Evolutionary conservation across 2,329 filamentous ascomycete species (phyloP).

Genomic region (Cercospora sp.): DNA sequence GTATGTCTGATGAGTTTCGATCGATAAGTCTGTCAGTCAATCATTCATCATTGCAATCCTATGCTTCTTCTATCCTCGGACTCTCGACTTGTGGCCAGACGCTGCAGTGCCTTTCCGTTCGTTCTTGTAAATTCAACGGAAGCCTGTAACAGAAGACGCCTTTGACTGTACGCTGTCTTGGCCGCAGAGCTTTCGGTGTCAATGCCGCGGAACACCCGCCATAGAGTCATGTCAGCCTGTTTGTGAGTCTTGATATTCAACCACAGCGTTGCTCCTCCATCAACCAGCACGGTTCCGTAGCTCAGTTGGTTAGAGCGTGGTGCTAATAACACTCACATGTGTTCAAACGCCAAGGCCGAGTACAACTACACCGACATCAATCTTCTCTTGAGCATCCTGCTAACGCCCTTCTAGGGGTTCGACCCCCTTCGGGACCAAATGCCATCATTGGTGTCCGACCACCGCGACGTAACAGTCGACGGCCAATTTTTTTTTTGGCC

Average conservation of each 20-base stretch:
- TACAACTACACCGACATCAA: neutral
- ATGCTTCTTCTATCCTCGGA: no score
- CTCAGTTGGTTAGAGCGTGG: conserved; percentile 33
- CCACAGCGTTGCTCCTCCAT: neutral
- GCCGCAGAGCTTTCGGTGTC: no score
- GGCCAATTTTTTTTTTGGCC: conserved; percentile 11
- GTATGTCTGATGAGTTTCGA: no score
- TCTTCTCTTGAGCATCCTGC: neutral
- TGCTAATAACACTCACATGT: conserved; percentile 23
- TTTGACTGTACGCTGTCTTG: no score
- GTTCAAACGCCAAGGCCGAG: conserved; percentile 27
- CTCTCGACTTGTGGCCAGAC: no score
- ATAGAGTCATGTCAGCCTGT: no score
- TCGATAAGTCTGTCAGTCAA: no score
- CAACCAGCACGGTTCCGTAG: conserved; percentile 9
- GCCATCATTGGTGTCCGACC: neutral
- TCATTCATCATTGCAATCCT: no score
- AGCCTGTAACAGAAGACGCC: no score
- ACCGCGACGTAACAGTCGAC: neutral
- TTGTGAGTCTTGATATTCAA: no score
- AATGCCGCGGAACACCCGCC: neutral
- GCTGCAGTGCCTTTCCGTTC: no score
- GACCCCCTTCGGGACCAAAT: conserved; percentile 16
- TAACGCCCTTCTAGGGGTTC: conserved; percentile 12
- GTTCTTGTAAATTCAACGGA: no score